These are phyloP conservation scores for Heterobasidion occidentale DNA, from an alignment of 1,284 basidiomycete genomes.

Conservation along the genomic window DNA sequence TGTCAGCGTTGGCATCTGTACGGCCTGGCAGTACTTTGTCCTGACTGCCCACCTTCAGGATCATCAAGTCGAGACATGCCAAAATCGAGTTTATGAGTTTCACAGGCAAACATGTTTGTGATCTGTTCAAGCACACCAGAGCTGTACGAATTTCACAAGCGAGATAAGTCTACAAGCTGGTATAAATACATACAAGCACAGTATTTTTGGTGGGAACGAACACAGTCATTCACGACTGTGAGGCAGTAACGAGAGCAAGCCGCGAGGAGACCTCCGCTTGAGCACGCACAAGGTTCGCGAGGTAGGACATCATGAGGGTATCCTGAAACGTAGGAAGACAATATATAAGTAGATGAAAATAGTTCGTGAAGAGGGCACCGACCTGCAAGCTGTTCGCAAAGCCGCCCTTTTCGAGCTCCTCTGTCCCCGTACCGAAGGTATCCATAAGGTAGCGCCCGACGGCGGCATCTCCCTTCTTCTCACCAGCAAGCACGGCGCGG, in stretches of 20 bases:
- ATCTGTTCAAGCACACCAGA: no score
- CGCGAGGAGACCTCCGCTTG: conserved; percentile 93
- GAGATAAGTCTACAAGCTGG: no score
- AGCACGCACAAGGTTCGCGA: conserved; percentile 89
- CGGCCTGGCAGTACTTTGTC: no score
- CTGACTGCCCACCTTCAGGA: no score
- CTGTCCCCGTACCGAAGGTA: conserved; percentile 65
- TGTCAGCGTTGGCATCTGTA: no score
- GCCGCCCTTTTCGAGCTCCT: conserved; percentile 63
- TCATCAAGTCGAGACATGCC: no score
- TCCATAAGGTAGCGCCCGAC: conserved; percentile 92
- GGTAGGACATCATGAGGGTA: conserved; percentile 90
- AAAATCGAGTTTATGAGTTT: no score
- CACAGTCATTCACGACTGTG: neutral
- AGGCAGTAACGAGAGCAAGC: conserved; percentile 61
- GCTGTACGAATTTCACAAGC: no score
- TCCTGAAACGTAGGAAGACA: conserved; percentile 44
- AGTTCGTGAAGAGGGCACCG: conserved; percentile 13
- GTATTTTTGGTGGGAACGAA: neutral
- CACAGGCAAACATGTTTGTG: no score
- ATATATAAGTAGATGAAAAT: neutral
- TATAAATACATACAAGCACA: neutral
- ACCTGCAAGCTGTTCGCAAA: conserved; percentile 76
- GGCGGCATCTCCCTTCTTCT: conserved; percentile 77
- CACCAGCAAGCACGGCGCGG: conserved; percentile 71